Conservation (phyloP, 2,329 filamentous ascomycete genomes). For the Curvularia eragrostidis region DNA sequence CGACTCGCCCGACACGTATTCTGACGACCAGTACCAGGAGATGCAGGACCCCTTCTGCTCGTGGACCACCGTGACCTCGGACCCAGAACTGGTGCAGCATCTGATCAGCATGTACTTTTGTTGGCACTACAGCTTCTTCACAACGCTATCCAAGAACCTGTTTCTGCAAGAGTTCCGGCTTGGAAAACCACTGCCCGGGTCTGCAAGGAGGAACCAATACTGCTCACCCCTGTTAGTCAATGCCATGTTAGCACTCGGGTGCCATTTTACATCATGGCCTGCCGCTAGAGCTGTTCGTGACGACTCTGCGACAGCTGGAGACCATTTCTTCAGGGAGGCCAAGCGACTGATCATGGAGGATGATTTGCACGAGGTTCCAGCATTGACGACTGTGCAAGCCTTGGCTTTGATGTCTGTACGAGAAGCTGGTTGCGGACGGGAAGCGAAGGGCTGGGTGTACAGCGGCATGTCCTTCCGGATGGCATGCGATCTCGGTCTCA, state of each 20-base stretch:
- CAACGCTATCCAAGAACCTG: conserved; percentile 81
- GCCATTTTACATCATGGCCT: conserved; percentile 83
- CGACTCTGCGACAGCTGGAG: conserved; percentile 85
- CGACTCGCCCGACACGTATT: conserved; percentile 41
- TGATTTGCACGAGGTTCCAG: conserved; percentile 90
- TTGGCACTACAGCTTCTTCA: conserved; percentile 98
- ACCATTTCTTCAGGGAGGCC: conserved; percentile 94
- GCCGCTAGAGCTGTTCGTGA: conserved; percentile 74
- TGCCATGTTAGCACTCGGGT: conserved; percentile 89
- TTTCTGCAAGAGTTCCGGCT: conserved; percentile 86
- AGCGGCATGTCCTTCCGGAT: conserved; percentile 98
- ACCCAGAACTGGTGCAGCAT: conserved; percentile 79
- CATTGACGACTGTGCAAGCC: conserved; percentile 89
- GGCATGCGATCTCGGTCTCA: conserved; percentile 92
- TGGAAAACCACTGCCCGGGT: conserved; percentile 65
- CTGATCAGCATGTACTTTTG: conserved; percentile 97
- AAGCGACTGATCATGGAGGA: conserved; percentile 89
- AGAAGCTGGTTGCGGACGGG: conserved; percentile 91
- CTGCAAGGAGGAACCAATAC: conserved; percentile 67
- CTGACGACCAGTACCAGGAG: conserved; percentile 56
- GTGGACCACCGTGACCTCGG: conserved; percentile 87
- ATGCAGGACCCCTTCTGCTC: conserved; percentile 76
- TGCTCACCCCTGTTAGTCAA: conserved; percentile 92
- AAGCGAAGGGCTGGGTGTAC: conserved; percentile 97
- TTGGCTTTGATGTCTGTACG: conserved; percentile 94